Evolutionary conservation across 2,329 filamentous ascomycete species (phyloP), one percentile per base, ranked within the genome.

Genomic region (Alternaria incomplexa): DNA sequence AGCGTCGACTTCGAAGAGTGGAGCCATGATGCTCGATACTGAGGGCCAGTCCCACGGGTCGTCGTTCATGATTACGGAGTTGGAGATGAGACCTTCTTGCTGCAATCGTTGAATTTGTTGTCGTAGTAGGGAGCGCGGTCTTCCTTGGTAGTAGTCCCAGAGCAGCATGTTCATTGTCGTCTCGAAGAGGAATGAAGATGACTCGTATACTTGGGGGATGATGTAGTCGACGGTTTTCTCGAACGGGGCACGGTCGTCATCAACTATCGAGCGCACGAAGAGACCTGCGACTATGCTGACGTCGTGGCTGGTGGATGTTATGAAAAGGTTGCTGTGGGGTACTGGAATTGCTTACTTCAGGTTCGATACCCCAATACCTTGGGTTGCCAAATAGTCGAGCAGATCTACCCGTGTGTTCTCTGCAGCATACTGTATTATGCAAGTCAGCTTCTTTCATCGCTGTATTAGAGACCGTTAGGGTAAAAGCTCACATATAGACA

Each of bases 351-450:
- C 63, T 59, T 48, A 68, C 67, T 64, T 62, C 5, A 62, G 51
- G 12, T 30, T 54, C 20, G 56, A 61, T 23, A 56, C 22, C 1
- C 65, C 65, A 6, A 68, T 48, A 12, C 67, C 65, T 54, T 70
- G 65, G 28, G 17, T 61, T 22, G 66, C 61, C 22, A 70, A 43
- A 47, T 66, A 68, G 43, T 63, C 28, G 4, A 70, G 28, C 9
- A 70, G 26, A 12, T 68, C 67, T n/a, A 48, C 6, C 1, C 67
- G 62, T 6, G 12, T n/a, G 22, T 57, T 17, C 3, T 13, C 6
- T 43, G 56, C 50, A n/a, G 65, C 63, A 52, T 43, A 32, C 65
- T 69, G 15, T 3, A n/a, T 20, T 10, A 17, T 10, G 13, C 25
- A 36, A 13, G 23, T 22, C 22, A 17, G 46, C n/a, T n/a, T 36